Percentiles rank a stretch among this genome's conserved stretches.
Evolutionary conservation across 2,329 filamentous ascomycete species (phyloP).

Genomic region (Fusarium sp.): DNA sequence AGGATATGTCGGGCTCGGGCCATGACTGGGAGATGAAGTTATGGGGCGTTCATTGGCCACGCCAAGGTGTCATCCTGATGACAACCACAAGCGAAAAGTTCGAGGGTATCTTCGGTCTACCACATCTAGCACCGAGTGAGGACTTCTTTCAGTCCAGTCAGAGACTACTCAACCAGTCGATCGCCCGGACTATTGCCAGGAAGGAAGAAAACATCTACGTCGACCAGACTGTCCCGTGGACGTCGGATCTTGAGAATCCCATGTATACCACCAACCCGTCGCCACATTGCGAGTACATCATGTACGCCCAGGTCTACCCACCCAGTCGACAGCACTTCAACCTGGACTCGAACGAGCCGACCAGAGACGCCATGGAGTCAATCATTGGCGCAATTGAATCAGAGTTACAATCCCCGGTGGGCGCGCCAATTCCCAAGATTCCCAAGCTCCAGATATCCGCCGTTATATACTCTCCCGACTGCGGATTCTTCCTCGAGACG

Average conservation of each 20-base stretch:
- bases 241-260: slow-evolving; percentile 72
- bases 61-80: slow-evolving; percentile 81
- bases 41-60: slow-evolving; percentile 87
- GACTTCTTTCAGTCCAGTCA: slow-evolving; percentile 69
- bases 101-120: slow-evolving; percentile 88
- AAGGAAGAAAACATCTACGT: slow-evolving; percentile 67
- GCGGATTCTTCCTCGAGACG: slow-evolving; percentile 72
- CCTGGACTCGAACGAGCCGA: slow-evolving; percentile 46
- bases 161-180: slow-evolving; percentile 76
- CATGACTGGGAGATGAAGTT: slow-evolving; percentile 83
- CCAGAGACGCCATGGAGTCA: slow-evolving; percentile 40
- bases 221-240: slow-evolving; percentile 79
- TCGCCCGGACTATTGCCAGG: slow-evolving; percentile 73
- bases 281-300: slow-evolving; percentile 88
- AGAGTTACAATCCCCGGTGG: slow-evolving; percentile 70
- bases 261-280: slow-evolving; percentile 66
- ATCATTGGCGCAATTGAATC: slow-evolving; percentile 67
- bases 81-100: slow-evolving; percentile 95
- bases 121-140: slow-evolving; percentile 76
- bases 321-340: slow-evolving; percentile 53
- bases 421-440: slow-evolving; percentile 64
- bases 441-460: slow-evolving; percentile 71
- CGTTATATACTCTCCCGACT: slow-evolving; percentile 75
- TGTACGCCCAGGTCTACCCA: slow-evolving; percentile 83
- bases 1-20: slow-evolving; percentile 73